Conservation (phyloP, 192 early-diverging fungal genomes). For the Podila epigama region DNA sequence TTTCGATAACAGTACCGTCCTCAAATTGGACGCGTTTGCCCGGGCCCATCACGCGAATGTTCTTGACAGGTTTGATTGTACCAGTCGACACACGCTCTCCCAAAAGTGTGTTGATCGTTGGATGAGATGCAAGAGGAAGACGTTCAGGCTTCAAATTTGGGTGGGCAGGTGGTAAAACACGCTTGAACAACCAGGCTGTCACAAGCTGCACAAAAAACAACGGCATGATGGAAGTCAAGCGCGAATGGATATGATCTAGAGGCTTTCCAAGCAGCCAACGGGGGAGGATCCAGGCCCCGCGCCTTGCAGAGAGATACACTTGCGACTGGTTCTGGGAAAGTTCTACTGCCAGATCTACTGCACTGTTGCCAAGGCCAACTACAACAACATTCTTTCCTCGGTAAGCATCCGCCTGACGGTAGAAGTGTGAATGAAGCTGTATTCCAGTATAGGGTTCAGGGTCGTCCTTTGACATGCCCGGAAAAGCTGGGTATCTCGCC, state of each 20-base stretch:
- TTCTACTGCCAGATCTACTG: constrained; percentile 64
- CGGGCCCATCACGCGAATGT: constrained; percentile 50
- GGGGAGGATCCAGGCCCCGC: constrained; percentile 31
- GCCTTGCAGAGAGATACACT: constrained; percentile 57
- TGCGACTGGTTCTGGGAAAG: constrained; percentile 59
- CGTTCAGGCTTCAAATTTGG: constrained; percentile 53
- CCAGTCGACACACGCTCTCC: constrained; percentile 60
- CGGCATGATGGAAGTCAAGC: constrained; percentile 49
- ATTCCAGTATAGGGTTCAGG: constrained; percentile 51
- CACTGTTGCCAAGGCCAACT: constrained; percentile 67
- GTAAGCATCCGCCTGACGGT: constrained; percentile 58
- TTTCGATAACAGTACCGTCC: constrained; percentile 58
- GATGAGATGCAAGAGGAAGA: constrained; percentile 45
- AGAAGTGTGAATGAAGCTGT: constrained; percentile 65
- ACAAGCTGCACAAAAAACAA: constrained; percentile 44
- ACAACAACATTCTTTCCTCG: constrained; percentile 61
- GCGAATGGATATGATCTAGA: constrained; percentile 53
- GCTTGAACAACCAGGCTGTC: neutral
- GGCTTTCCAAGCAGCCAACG: constrained; percentile 59
- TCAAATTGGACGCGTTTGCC: constrained; percentile 60
- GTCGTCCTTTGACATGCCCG: constrained; percentile 48
- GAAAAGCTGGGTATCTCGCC: constrained; percentile 59
- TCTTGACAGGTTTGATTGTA: constrained; percentile 56
- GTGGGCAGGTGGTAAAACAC: constrained; percentile 16
- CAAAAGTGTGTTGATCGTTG: constrained; percentile 58